These are phyloP conservation scores for Moesziomyces aphidis DNA, from an alignment of 1,284 basidiomycete genomes.

Conservation along the genomic window DNA sequence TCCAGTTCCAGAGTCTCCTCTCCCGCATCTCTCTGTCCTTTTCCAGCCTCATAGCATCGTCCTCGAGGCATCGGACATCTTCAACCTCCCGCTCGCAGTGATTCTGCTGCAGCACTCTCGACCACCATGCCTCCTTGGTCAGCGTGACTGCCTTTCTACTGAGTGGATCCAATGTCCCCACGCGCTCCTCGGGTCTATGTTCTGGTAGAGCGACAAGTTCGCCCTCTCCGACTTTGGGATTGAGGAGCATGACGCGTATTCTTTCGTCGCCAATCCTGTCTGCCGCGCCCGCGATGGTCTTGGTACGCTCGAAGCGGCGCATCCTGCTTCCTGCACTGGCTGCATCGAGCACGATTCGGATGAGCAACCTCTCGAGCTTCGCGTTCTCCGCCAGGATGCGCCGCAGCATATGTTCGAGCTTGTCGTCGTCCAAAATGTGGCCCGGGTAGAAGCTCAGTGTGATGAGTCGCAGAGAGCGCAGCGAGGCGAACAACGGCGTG, in stretches of 20 bases:
- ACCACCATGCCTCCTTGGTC: slow-evolving; percentile 43
- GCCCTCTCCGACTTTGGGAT: slow-evolving; percentile 22
- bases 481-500: slow-evolving; percentile 26
- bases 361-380: slow-evolving; percentile 23
- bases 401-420: slow-evolving; percentile 48
- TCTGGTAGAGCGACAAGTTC: slow-evolving; percentile 13
- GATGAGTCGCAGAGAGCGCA: slow-evolving; percentile 39
- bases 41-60: background rate
- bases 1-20: slow-evolving; percentile 17
- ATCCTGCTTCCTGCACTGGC: slow-evolving; percentile 31
- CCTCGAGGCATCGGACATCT: background rate
- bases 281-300: slow-evolving; percentile 45
- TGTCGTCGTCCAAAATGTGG: slow-evolving; percentile 49
- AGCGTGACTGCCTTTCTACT: slow-evolving; percentile 27
- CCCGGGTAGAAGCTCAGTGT: slow-evolving; percentile 50
- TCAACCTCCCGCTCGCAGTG: background rate
- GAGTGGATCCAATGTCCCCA: slow-evolving; percentile 3
- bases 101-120: slow-evolving; percentile 31
- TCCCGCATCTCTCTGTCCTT: slow-evolving; percentile 2
- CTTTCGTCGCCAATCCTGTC: slow-evolving; percentile 42
- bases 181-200: background rate
- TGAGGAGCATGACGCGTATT: slow-evolving; percentile 33
- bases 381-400: slow-evolving; percentile 39
- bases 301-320: slow-evolving; percentile 43
- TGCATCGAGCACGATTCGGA: slow-evolving; percentile 39